Evolutionary conservation across 805 yeast genomes (phyloP), one percentile per base, ranked within the genome.

Genomic region (Saccharomyces paradoxus): DNA sequence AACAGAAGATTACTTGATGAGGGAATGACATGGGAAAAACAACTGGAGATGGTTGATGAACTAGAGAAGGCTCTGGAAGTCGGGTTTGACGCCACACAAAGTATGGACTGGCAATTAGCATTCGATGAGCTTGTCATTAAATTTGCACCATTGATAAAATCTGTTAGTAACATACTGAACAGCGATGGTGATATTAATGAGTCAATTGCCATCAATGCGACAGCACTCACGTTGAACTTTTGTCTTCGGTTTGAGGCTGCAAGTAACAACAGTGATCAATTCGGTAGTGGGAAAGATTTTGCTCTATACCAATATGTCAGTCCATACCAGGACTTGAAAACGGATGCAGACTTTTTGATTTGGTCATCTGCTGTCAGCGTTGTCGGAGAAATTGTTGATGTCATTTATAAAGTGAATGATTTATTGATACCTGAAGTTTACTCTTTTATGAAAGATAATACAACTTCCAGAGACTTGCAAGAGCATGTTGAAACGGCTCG

Each of bases 81-180:
- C 0, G 73, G 71, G 2, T 72, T 70, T 24, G 68, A 74, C 53
- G 79, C 81, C 6, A 66, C 64, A 44, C 41, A 61, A 6, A 74
- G 79, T 12, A 81, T 79, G 0, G 67, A 83, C 61, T 83, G 89
- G 88, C 82, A 78, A 60, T 56, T 66, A n/a, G 68, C 77, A 3
- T 76, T 83, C 0, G 74, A 73, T 50, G 73, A 69, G 32, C 76
- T 82, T n/a, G 75, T 73, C 5, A 67, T 67, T 29, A 82, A 82
- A 61, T 83, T 83, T 63, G 70, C 81, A 1, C 85, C 86, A 12
- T 66, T 76, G 41, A 60, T 83, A 26, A 58, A 69, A 46, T 61
- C 66, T 6, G 56, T 82, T 52, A 77, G 81, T 53, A 63, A 68
- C 13, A 71, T 80, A 0, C 67, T 77, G 32, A 56, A 54, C 21